Conservation (phyloP, 2,329 filamentous ascomycete species). For the Chlorencoelia australis region DNA sequence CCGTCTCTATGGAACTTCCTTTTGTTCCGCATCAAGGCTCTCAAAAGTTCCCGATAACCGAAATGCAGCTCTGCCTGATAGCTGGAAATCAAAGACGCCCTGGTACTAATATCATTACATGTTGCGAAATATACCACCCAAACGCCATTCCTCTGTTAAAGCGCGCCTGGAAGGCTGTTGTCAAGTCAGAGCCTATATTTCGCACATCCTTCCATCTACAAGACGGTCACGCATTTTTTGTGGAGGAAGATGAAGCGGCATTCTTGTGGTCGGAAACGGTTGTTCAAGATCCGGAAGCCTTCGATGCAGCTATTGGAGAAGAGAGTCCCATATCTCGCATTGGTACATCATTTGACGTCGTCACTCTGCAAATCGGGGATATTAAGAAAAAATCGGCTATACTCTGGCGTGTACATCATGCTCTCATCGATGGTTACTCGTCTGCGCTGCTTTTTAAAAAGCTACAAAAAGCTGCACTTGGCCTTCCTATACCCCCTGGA, state of each 20-base stretch:
- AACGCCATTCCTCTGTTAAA: slow-evolving; percentile 15
- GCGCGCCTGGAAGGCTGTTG: slow-evolving; percentile 21
- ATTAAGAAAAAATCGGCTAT: too few relatives aligned
- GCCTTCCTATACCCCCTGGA: background rate
- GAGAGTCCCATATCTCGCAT: background rate
- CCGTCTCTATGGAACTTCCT: too few relatives aligned
- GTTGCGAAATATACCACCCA: slow-evolving; percentile 13
- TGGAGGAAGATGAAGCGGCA: background rate
- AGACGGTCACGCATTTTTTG: background rate
- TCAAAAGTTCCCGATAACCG: slow-evolving; percentile 11
- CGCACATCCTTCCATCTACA: slow-evolving; percentile 8
- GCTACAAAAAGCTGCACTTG: slow-evolving; percentile 1
- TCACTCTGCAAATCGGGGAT: background rate
- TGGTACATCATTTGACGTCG: background rate
- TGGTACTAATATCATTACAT: slow-evolving; percentile 19
- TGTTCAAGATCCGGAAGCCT: background rate
- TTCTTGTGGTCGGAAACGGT: background rate
- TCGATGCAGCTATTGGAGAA: background rate
- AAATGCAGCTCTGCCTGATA: slow-evolving; percentile 22
- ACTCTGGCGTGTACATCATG: slow-evolving; percentile 28
- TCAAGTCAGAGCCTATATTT: slow-evolving; percentile 23
- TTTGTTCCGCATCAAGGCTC: too few relatives aligned
- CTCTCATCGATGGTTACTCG: slow-evolving; percentile 27
- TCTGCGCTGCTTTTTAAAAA: slow-evolving; percentile 6
- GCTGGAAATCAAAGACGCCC: slow-evolving; percentile 13